Evolutionary conservation across 164 flowering plant species (phyloP).

Genomic region (Vitis rupestris): DNA sequence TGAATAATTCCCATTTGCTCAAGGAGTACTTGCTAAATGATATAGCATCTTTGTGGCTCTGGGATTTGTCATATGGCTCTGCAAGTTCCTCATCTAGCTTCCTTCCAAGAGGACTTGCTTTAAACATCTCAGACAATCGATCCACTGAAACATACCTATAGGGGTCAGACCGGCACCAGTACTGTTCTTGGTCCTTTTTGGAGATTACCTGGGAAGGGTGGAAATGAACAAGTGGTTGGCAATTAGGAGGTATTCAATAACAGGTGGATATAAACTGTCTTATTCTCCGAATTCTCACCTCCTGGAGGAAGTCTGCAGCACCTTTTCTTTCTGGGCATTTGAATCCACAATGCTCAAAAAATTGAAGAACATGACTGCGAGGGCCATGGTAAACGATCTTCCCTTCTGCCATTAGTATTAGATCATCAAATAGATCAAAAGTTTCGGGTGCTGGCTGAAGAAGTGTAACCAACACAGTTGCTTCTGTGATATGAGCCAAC

Average conservation of each 20-base stretch:
- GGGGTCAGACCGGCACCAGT: slow-evolving; percentile 42
- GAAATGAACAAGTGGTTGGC: background rate
- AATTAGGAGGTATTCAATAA: background rate
- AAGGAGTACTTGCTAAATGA: slow-evolving; percentile 36
- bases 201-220: slow-evolving; percentile 48
- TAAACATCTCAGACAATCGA: slow-evolving; percentile 37
- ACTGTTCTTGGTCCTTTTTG: slow-evolving; percentile 59
- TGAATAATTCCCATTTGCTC: slow-evolving; percentile 48
- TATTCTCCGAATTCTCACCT: slow-evolving; percentile 28
- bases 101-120: slow-evolving; percentile 28
- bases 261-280: background rate
- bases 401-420: slow-evolving; percentile 70
- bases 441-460: slow-evolving; percentile 80
- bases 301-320: slow-evolving; percentile 68
- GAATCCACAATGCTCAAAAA: slow-evolving; percentile 61
- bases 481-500: slow-evolving; percentile 59
- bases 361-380: slow-evolving; percentile 30
- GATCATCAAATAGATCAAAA: slow-evolving; percentile 72
- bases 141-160: slow-evolving; percentile 45
- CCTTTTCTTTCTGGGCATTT: slow-evolving; percentile 72
- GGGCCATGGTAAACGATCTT: slow-evolving; percentile 76
- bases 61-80: slow-evolving; percentile 37
- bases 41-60: slow-evolving; percentile 28
- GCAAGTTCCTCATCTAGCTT: slow-evolving; percentile 35
- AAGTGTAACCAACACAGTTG: slow-evolving; percentile 54